Evolutionary conservation across 108 stramenopile species (phyloP), one percentile per base, ranked within the genome.

Genomic region (Skeletonema potamos): DNA sequence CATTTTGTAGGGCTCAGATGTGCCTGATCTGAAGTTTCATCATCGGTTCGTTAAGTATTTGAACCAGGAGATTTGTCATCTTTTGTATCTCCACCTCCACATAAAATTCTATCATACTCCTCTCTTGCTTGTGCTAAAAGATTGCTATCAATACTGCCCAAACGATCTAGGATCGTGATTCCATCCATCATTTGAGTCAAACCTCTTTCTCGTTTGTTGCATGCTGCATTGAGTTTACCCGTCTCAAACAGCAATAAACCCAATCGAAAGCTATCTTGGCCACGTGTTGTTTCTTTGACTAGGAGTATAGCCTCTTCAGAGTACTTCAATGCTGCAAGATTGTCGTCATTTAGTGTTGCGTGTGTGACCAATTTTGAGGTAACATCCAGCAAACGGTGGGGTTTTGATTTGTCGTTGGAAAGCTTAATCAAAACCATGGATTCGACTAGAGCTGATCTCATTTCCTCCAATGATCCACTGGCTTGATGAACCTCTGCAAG

Each of bases 281-380:
- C 62, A 6, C 8, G 28, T 6, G 43, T 39, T n/a, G 26, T 64
- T 56, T 55, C 30, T 22, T 54, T 37, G 20, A 32, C 54, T 6
- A 55, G 66, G 11, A 33, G 28, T 20, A 68, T 68, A 27, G 66
- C 51, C 66, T 68, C 20, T 27, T 68, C 51, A 13, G 54, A 68
- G n/a, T 68, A 68, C 3, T 6, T 48, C 54, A 68, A 34, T 56
- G 66, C 66, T 4, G 2, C 24, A 11, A 3, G 22, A 4, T 68
- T 68, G 55, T 68, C 66, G 9, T 15, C 33, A 22, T 11, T 68
- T 8, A 32, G 33, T 6, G 48, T 28, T 51, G 66, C 66, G 26
- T 68, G 55, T 30, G 30, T 54, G 2, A 29, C 54, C 24, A 68
- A 36, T 29, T 56, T 56, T 20, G 54, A 44, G 32, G 66, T 68